Conservation (phyloP, 1,139 yeast genomes). For the Lodderomyces oxycetoniae region DNA sequence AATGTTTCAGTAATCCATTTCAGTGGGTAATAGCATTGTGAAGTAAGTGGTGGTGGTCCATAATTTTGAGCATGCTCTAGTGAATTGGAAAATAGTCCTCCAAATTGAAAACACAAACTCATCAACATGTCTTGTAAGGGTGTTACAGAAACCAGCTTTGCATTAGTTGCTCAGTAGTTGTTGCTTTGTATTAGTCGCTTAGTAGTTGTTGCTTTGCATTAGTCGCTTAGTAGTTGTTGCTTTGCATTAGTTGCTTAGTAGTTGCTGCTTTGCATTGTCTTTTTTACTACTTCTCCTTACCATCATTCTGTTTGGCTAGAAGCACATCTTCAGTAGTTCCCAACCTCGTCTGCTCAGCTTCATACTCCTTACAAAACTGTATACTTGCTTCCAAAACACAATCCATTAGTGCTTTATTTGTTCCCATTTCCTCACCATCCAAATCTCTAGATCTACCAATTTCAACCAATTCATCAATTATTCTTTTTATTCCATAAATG, state of each 20-base stretch:
- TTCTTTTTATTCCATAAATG: conserved; percentile 7
- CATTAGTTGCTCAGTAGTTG: too few relatives aligned
- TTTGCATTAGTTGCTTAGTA: not conserved
- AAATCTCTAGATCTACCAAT: not conserved
- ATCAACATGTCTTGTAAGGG: too few relatives aligned
- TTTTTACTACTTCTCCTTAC: conserved; percentile 5
- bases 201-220: too few relatives aligned
- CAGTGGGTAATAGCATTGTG: too few relatives aligned
- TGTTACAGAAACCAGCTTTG: too few relatives aligned
- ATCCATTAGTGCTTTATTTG: conserved; percentile 7
- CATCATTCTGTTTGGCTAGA: conserved; percentile 1
- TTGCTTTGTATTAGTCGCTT: too few relatives aligned
- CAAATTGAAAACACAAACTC: too few relatives aligned
- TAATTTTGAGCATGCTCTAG: too few relatives aligned
- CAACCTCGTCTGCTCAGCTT: conserved; percentile 14
- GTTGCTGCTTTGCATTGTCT: not conserved
- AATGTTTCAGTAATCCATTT: too few relatives aligned
- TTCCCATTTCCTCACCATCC: too few relatives aligned
- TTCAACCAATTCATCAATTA: conserved; percentile 5
- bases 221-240: not conserved
- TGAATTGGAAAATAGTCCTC: too few relatives aligned
- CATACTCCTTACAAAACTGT: conserved; percentile 20
- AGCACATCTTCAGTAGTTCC: conserved; percentile 8
- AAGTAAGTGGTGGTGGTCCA: too few relatives aligned
- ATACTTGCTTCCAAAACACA: conserved; percentile 19